Conservation (phyloP, 176 grass and related monocot genomes). For the Musa schizocarpa region DNA sequence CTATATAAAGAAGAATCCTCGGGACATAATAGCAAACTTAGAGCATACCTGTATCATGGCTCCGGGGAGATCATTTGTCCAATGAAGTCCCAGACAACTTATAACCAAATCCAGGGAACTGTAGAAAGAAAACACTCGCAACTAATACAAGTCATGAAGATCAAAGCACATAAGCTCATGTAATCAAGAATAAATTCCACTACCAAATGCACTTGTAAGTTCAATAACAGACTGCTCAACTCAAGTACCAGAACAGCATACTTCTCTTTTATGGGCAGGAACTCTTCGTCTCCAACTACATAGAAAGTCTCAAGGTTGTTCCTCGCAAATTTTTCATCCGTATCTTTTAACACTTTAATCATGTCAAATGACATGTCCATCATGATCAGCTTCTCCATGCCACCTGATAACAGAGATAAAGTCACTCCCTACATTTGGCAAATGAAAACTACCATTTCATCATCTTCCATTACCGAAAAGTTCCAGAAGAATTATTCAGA, state of each 20-base stretch:
- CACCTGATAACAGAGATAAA: constrained; percentile 38
- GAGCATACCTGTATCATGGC: constrained; percentile 83
- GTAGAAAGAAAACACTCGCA: constrained; percentile 21
- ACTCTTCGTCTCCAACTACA: constrained; percentile 78
- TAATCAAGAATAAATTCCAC: not conserved
- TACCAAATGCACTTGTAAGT: not conserved
- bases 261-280: constrained; percentile 81
- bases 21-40: constrained; percentile 4
- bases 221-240: not conserved
- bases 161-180: not conserved
- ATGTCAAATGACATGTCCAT: constrained; percentile 94
- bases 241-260: constrained; percentile 25
- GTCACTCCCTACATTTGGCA: not conserved
- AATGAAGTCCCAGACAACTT: constrained; percentile 93
- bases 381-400: constrained; percentile 85
- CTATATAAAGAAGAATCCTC: not conserved
- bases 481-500: too few species aligned
- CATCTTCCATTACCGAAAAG: not conserved
- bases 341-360: constrained; percentile 54
- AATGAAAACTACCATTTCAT: not conserved
- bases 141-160: not conserved
- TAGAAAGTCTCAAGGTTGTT: constrained; percentile 40
- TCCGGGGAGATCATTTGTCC: constrained; percentile 97
- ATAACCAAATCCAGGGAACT: constrained; percentile 85
- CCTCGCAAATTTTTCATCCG: constrained; percentile 25